Conservation (phyloP, 2,329 filamentous ascomycete species). For the Didymella lethalis region DNA sequence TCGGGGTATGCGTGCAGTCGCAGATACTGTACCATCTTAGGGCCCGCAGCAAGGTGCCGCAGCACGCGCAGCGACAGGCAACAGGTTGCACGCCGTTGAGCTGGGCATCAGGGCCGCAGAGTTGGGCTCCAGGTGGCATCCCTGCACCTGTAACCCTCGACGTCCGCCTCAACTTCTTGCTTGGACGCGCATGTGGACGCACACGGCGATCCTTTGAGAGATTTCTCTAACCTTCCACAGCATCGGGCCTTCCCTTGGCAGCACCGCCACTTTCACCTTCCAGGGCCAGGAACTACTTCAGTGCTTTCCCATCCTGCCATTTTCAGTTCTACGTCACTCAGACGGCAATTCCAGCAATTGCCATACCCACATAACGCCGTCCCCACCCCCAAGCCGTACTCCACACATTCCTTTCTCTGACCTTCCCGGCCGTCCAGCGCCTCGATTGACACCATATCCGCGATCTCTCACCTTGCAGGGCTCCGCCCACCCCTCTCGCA, state of each 20-base stretch:
- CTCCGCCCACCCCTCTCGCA: conserved; percentile 15
- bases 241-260: conserved; percentile 10
- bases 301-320: background rate
- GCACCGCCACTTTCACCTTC: conserved; percentile 17
- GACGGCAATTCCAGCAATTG: conserved; percentile 33
- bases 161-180: conserved; percentile 19
- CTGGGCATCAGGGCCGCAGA: conserved; percentile 27
- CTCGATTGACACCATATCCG: conserved; percentile 36
- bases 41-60: conserved; percentile 17
- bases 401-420: conserved; percentile 31
- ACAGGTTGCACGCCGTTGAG: conserved; percentile 10
- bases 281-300: conserved; percentile 1
- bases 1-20: conserved; percentile 21
- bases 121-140: conserved; percentile 24
- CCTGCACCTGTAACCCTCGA: conserved; percentile 15
- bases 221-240: conserved; percentile 17
- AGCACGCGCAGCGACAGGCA: conserved; percentile 15
- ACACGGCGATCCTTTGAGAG: conserved; percentile 2
- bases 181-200: conserved; percentile 9
- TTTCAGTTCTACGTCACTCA: conserved; percentile 24
- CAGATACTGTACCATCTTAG: conserved; percentile 7
- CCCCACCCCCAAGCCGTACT: conserved; percentile 26
- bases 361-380: conserved; percentile 25
- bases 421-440: conserved; percentile 26
- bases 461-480: conserved; percentile 30